Evolutionary conservation across 2,329 filamentous ascomycete species (phyloP).

Genomic region (Leptodontidium sp.): DNA sequence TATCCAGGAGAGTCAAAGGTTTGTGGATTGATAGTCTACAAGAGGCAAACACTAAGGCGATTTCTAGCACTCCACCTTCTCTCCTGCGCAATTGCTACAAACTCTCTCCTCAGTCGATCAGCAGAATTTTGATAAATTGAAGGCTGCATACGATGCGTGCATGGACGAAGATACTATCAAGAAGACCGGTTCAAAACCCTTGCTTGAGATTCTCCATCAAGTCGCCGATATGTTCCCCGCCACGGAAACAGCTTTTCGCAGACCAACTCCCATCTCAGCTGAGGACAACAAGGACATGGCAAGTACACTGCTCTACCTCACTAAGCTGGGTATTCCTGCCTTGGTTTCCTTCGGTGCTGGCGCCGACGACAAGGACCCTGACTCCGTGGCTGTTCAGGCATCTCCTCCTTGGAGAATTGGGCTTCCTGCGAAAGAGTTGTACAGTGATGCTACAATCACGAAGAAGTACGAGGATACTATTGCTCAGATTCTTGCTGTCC

Average conservation of each 20-base stretch:
- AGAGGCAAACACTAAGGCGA: constrained; percentile 12
- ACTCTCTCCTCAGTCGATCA: constrained; percentile 57
- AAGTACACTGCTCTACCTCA: constrained; percentile 57
- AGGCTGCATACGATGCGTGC: constrained; percentile 70
- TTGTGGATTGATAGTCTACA: constrained; percentile 19
- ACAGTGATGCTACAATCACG: constrained; percentile 62
- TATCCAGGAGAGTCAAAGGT: constrained; percentile 56
- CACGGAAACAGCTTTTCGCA: constrained; percentile 26
- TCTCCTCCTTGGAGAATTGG: constrained; percentile 57
- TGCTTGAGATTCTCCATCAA: constrained; percentile 63
- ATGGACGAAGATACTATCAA: constrained; percentile 67
- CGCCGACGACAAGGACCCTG: constrained; percentile 57
- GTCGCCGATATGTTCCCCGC: constrained; percentile 56
- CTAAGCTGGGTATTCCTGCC: constrained; percentile 54
- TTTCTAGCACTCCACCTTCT: constrained; percentile 58
- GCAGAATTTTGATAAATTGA: constrained; percentile 72
- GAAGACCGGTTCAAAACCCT: constrained; percentile 61
- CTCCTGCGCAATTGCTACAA: constrained; percentile 50
- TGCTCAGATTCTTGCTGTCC: constrained; percentile 40
- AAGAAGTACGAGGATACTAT: constrained; percentile 58
- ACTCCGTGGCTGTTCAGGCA: constrained; percentile 58
- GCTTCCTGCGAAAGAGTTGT: constrained; percentile 69
- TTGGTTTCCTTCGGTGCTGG: constrained; percentile 43
- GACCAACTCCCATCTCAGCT: constrained; percentile 32
- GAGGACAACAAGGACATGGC: constrained; percentile 49